Evolutionary conservation across 176 grass and related monocot genomes (phyloP), one percentile per base, ranked within the genome.

Genomic region (Ampelocalamus luodianensis): DNA sequence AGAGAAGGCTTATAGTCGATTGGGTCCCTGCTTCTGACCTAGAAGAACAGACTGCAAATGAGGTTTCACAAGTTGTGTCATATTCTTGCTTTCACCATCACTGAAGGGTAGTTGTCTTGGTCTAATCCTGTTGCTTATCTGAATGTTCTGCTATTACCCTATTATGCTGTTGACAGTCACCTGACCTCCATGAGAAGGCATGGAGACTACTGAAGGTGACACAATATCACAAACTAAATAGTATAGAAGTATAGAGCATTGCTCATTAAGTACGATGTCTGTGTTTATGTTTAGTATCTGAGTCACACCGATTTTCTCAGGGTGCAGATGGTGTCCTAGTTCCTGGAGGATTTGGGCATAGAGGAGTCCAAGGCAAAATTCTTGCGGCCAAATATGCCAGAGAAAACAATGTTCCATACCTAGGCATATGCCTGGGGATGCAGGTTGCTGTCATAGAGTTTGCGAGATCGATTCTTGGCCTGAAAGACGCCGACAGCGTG

Each of bases 351-450:
- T 94, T 85, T 85, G 92, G 84, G 4, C 48, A 91, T 3, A 72
- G 77, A 38, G 89, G 89, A 56, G 34, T 90, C 3, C 27, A 85
- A 73, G 89, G 89, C 34, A 85, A 89, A 82, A 88, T 94, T 49
- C 18, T 87, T 22, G 87, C 84, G 38, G 80, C 87, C 5, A 94
- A 91, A 42, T 83, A 79, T 65, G 76, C 90, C 23, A 76, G 92
- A 53, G 92, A 89, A 87, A 89, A 91, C 37, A 84, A 94, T 39
- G 37, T 89, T 27, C 92, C 87, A 15, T 91, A 68, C 67, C 83
- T 94, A 4, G 89, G 92, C 61, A 89, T 94, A 68, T 87, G 89
- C 29, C 76, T 89, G 13, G 92, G 92, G 34, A 94, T 94, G 89
- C 89, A 94, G 71, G 71, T 91, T 16, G 86, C 89, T 44, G 80